Base-by-base conservation (phyloP, 2,329 filamentous ascomycete species). In the Fusarium caatingaense region DNA sequence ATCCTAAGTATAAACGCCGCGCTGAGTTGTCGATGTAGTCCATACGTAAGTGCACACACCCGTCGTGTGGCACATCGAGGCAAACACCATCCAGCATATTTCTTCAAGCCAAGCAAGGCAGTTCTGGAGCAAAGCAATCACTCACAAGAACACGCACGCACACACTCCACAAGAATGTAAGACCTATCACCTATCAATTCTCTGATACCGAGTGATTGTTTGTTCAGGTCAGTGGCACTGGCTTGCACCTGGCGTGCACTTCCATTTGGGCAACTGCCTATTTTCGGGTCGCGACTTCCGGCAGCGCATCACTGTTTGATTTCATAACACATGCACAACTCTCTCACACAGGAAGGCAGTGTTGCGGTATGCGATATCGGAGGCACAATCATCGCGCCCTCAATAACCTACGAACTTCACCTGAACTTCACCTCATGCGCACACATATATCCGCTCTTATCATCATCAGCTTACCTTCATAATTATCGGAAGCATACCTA, bases 151-250 rank as follows among this genome's bases (percentile, higher is more conserved):
- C n/a, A n/a, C n/a, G n/a, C n/a, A n/a, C n/a, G 28, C 12, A 28
- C 12, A 10, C 0, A 18, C 6, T n/a, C 0, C 6, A n/a, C 3
- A 37, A 37, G 34, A 12, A 1, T 10, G 3, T 6, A 12, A 10
- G 4, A 37, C 10, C 34, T 37, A 6, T n/a, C 34, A n/a, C 8
- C 21, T 8, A 11, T 8, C 9, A 3, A 45, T 4, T 9, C 18
- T 7, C 34, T n/a, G 34, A 37, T n/a, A 12, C 18, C n/a, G 3
- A 5, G 16, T 11, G 9, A n/a, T 37, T 37, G 18, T 37, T n/a
- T 37, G 6, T 37, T 37, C 21, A 44, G 5, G 6, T 23, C 11
- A 21, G 15, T 6, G 11, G 15, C 46, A 23, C 25, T 18, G n/a
- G 46, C 27, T 48, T 27, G 25, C n/a, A 32, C 6, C 6, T 37